These are phyloP conservation scores for Tolypocladium guangdongense DNA, from an alignment of 2,329 filamentous ascomycete genomes.

Conservation along the genomic window DNA sequence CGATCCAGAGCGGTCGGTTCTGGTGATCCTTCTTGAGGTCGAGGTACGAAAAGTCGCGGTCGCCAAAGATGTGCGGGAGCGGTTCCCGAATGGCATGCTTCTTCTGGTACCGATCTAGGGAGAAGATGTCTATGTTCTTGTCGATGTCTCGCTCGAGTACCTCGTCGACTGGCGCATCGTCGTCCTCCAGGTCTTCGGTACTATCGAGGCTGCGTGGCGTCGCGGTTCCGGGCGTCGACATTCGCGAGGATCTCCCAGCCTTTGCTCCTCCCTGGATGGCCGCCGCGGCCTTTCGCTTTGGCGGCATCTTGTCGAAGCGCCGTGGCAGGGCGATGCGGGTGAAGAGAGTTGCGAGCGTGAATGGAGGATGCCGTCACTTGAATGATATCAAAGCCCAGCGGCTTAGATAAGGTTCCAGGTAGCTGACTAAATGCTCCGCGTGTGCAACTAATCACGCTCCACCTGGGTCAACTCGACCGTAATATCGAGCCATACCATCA, in stretches of 20 bases:
- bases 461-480: background rate
- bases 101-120: slow-evolving; percentile 39
- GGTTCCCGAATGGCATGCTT: slow-evolving; percentile 31
- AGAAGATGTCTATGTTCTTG: slow-evolving; percentile 50
- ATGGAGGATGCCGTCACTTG: background rate
- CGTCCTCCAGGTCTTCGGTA: slow-evolving; percentile 38
- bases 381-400: background rate
- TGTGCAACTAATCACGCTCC: background rate
- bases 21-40: slow-evolving; percentile 79
- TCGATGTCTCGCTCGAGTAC: slow-evolving; percentile 43
- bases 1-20: slow-evolving; percentile 88
- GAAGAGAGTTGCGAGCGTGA: background rate
- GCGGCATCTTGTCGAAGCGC: slow-evolving; percentile 42
- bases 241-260: slow-evolving; percentile 42
- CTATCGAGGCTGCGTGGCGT: slow-evolving; percentile 49
- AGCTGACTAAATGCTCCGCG: background rate
- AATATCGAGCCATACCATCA: background rate
- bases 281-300: slow-evolving; percentile 56
- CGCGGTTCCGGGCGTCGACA: slow-evolving; percentile 49
- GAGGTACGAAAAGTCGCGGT: slow-evolving; percentile 69
- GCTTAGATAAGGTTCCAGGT: background rate
- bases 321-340: slow-evolving; percentile 1
- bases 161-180: slow-evolving; percentile 39
- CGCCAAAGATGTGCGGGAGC: slow-evolving; percentile 34
- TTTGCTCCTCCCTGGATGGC: slow-evolving; percentile 39